Evolutionary conservation across 441 rosid species (phyloP), one percentile per base, ranked within the genome.

Genomic region (Hura crepitans): DNA sequence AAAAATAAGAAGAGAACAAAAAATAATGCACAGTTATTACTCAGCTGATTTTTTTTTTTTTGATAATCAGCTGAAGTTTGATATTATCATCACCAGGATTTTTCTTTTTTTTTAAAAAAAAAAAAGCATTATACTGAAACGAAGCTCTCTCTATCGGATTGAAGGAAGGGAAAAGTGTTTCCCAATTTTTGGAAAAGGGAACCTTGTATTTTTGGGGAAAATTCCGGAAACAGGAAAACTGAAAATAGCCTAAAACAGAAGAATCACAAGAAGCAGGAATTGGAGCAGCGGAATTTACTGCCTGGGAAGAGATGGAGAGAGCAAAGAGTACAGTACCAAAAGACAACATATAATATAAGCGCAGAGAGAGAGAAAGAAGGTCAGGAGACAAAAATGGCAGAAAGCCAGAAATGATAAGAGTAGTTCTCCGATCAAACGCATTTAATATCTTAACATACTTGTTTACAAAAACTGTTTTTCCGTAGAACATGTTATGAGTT

Each of bases 301-400:
- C 60, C 66, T 37, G 42, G 31, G 58, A 46, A 27, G 60, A 72
- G 71, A 17, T 55, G 31, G 78, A 78, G 76, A 72, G 68, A 55
- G 75, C 71, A 72, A 31, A 63, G 74, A 70, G 72, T 47, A 60
- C 49, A 23, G 59, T 49, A 69, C 43, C 65, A 31, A 51, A 58
- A 53, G 43, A 72, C 77, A 51, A 53, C 63, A 74, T 67, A 65
- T 25, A 57, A 4, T 42, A 49, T 6, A 11, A 45, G 35, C 45
- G 62, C 22, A 39, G 53, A 31, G 31, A 62, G 56, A 65, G 33
- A 66, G 56, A 65, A 68, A 47, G 65, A 62, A 7, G 71, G 28
- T 60, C 33, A 47, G 64, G 70, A 46, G 81, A 83, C 84, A 79
- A 72, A 67, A 58, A 30, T 76, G 74, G 77, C 81, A 81, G 80